Base-by-base conservation (phyloP, 1,284 basidiomycete genomes). In the Cutaneotrichosporon sp. region DNA sequence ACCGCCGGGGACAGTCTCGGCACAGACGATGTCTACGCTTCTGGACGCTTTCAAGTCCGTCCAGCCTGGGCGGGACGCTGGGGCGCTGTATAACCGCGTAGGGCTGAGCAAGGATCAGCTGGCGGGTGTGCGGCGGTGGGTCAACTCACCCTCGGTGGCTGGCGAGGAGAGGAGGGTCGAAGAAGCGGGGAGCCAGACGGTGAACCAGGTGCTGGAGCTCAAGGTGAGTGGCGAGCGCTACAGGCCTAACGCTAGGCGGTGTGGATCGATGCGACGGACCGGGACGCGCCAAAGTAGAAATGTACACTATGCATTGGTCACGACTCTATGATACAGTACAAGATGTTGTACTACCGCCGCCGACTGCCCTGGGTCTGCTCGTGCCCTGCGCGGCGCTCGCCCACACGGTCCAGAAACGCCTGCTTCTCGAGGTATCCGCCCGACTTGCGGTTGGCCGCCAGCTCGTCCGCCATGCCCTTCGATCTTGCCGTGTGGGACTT, bases 61-160 rank as follows among this genome's bases (percentile, higher is more conserved):
- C 0, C 69, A 70, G 22, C 75, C 79, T 0, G 63, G 57, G 4
- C 61, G 71, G 24, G 81, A 84, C 81, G 46, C 70, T 72, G 49
- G 42, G 12, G 12, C 51, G 9, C 20, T 72, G 25, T 73, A 69
- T 51, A 51, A 50, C n/a, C 77, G 78, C 62, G 85, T 84, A 68
- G 81, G 78, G 6, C 72, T 92, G 19, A 83, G 85, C 45, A 59
- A 75, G 2, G 75, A 74, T 19, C 81, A 77, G 53, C 65, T 91
- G 50, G 78, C 82, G 46, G 79, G 71, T 12, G 62, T 92, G 24
- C 76, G 81, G 26, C 74, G 78, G 44, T 82, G 79, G 70, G 80
- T 90, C 61, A 90, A 81, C 67, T 86, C 81, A 51, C 86, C 86
- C 4, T 87, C 83, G 65, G 77, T 87, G 7, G 78, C 81, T 33